A percentile compares a stretch with the other conserved stretches of the same genome.
phyloP scores from a whole-genome alignment of 2,329 filamentous ascomycete species.

The Diplodia mutila region DNA sequence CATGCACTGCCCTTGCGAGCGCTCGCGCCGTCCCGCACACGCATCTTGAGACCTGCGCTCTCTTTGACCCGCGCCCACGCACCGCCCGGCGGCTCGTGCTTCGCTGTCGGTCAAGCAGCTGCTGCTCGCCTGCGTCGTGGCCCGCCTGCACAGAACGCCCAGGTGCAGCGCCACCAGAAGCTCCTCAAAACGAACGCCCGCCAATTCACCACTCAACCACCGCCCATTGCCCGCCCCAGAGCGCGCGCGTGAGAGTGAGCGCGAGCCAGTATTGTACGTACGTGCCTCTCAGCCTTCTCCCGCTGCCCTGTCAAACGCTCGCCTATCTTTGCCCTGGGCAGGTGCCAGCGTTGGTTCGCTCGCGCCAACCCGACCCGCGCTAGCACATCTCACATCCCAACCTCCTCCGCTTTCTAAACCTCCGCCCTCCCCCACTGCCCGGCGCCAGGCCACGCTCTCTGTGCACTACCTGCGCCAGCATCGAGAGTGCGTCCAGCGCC shows the following conservation, averaged over 20 bases:
- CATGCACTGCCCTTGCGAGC: slow-evolving; percentile 24
- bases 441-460: slow-evolving; percentile 31
- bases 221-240: slow-evolving; percentile 13
- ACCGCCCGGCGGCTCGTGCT: slow-evolving; percentile 21
- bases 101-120: slow-evolving; percentile 17
- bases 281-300: slow-evolving; percentile 21
- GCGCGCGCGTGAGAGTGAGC: background rate
- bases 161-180: slow-evolving; percentile 20
- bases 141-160: slow-evolving; percentile 24
- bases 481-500: slow-evolving; percentile 29
- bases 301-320: slow-evolving; percentile 36
- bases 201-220: slow-evolving; percentile 1
- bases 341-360: slow-evolving; percentile 37
- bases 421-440: slow-evolving; percentile 38
- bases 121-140: slow-evolving; percentile 22
- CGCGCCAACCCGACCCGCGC: slow-evolving; percentile 31
- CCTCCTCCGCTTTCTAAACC: slow-evolving; percentile 43
- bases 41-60: slow-evolving; percentile 25
- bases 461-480: slow-evolving; percentile 24
- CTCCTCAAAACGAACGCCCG: slow-evolving; percentile 21
- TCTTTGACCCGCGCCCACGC: slow-evolving; percentile 18
- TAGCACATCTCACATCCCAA: slow-evolving; percentile 46
- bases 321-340: slow-evolving; percentile 40
- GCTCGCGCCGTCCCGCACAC: slow-evolving; percentile 26
- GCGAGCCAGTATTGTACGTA: no score